Percentiles rank a stretch among this genome's conserved stretches.
phyloP scores from a whole-genome alignment of 345 rosid genomes.

The Populus alba region DNA sequence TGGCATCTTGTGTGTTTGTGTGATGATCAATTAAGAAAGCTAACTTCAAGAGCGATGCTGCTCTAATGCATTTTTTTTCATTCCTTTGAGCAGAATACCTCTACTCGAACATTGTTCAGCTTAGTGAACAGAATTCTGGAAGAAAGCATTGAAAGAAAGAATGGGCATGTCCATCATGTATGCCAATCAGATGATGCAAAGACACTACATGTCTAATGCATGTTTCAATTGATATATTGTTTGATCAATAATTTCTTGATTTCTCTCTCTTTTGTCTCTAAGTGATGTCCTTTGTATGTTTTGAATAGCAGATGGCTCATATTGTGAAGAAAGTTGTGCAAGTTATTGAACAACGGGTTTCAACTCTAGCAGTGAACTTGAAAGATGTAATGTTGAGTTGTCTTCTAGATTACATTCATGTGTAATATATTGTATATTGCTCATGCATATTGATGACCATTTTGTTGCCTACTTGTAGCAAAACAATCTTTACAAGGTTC shows the following conservation, averaged over 20 bases:
- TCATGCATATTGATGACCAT: constrained; percentile 22
- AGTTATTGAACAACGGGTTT: constrained; percentile 68
- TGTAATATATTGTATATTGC: constrained; percentile 11
- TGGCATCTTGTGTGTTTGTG: neutral
- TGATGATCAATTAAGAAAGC: neutral
- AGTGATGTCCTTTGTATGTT: neutral
- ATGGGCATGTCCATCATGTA: constrained; percentile 69
- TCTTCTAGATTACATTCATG: constrained; percentile 5
- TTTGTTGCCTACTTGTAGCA: constrained; percentile 51
- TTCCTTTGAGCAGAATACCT: constrained; percentile 53
- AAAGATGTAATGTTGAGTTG: constrained; percentile 54
- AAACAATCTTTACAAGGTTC: constrained; percentile 58
- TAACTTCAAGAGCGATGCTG: constrained; percentile 14
- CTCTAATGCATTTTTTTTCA: constrained; percentile 14
- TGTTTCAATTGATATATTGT: constrained; percentile 7
- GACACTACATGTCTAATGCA: constrained; percentile 12
- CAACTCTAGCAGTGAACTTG: constrained; percentile 63
- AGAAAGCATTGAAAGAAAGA: constrained; percentile 63
- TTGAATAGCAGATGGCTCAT: constrained; percentile 49
- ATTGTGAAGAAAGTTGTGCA: constrained; percentile 58
- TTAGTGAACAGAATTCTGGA: constrained; percentile 60
- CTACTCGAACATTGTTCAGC: constrained; percentile 67
- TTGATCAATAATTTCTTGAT: neutral
- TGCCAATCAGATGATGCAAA: constrained; percentile 30
- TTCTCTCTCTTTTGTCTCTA: constrained; percentile 10